Evolutionary conservation across 129 eudicot genomes (phyloP).

Genomic region (Apium graveolens): DNA sequence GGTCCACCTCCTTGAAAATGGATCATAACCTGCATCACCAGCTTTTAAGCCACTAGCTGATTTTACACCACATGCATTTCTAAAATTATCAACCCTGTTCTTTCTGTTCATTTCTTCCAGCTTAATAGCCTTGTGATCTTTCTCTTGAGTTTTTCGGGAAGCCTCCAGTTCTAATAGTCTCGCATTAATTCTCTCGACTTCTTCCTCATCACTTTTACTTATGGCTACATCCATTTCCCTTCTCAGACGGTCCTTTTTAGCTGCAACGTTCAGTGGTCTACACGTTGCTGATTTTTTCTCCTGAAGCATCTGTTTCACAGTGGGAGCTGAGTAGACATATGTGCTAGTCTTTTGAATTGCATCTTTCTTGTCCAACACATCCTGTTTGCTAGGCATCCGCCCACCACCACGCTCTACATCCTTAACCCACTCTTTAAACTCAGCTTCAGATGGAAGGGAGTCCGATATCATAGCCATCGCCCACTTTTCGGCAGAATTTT

Average conservation of each 20-base stretch:
- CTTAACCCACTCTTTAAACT: conserved; percentile 66
- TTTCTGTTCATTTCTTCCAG: conserved; percentile 92
- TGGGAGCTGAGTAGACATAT: conserved; percentile 79
- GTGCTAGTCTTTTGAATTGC: conserved; percentile 72
- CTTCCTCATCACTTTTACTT: conserved; percentile 51
- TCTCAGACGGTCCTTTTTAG: conserved; percentile 78
- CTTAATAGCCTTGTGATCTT: conserved; percentile 60
- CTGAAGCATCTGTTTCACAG: conserved; percentile 91
- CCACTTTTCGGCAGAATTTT: conserved; percentile 88
- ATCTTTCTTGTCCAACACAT: conserved; percentile 61
- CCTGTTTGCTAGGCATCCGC: conserved; percentile 80
- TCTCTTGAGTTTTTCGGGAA: conserved; percentile 40
- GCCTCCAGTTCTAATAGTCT: conserved; percentile 72
- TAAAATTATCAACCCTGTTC: too few species aligned
- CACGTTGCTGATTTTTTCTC: conserved; percentile 76
- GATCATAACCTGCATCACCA: conserved; percentile 96
- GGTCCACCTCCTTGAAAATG: conserved; percentile 98
- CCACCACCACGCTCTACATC: conserved; percentile 87
- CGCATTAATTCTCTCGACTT: conserved; percentile 62
- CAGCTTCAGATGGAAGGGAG: conserved; percentile 73
- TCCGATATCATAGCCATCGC: conserved; percentile 96
- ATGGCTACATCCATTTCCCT: conserved; percentile 67
- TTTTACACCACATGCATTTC: conserved; percentile 66
- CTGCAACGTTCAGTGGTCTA: conserved; percentile 83
- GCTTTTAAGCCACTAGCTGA: conserved; percentile 52